Conservation (phyloP, 768 basidiomycete genomes). For the Termitomyces sp. region DNA sequence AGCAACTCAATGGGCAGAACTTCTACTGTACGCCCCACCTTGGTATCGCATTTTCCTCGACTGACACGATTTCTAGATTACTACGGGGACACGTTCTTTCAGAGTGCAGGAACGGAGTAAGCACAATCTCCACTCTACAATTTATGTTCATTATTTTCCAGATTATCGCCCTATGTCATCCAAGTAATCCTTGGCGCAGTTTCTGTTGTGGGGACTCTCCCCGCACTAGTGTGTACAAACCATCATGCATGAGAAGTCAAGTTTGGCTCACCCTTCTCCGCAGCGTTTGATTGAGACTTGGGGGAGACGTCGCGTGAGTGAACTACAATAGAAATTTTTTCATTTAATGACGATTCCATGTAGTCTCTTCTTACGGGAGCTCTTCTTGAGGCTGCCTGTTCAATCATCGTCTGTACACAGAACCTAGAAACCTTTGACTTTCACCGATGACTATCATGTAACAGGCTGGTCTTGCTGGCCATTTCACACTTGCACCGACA, state of each 20-base stretch:
- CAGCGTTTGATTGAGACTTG: conserved; percentile 62
- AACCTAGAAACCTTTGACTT: not conserved
- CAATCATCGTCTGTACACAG: conserved; percentile 44
- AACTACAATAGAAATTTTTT: not conserved
- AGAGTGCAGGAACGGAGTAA: conserved; percentile 57
- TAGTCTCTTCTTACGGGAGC: conserved; percentile 66
- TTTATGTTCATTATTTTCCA: conserved; percentile 10
- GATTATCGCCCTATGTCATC: conserved; percentile 67
- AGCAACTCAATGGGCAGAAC: conserved; percentile 77
- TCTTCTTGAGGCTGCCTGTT: conserved; percentile 51
- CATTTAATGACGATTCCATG: not conserved
- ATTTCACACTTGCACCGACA: conserved; percentile 54
- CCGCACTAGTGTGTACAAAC: conserved; percentile 44
- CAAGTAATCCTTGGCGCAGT: conserved; percentile 73
- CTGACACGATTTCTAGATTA: conserved; percentile 42
- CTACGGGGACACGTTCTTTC: conserved; percentile 78
- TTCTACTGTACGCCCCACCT: conserved; percentile 53
- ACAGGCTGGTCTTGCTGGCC: conserved; percentile 66
- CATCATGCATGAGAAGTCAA: not conserved
- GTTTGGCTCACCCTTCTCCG: not conserved
- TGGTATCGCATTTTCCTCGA: not conserved
- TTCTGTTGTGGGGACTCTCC: conserved; percentile 66
- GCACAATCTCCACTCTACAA: conserved; percentile 10
- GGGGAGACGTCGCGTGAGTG: conserved; percentile 60
- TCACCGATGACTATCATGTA: not conserved